A percentile compares a stretch with the other conserved stretches of the same genome.
Conservation (phyloP, 2,329 filamentous ascomycete species). For the Cercospora canescens region DNA sequence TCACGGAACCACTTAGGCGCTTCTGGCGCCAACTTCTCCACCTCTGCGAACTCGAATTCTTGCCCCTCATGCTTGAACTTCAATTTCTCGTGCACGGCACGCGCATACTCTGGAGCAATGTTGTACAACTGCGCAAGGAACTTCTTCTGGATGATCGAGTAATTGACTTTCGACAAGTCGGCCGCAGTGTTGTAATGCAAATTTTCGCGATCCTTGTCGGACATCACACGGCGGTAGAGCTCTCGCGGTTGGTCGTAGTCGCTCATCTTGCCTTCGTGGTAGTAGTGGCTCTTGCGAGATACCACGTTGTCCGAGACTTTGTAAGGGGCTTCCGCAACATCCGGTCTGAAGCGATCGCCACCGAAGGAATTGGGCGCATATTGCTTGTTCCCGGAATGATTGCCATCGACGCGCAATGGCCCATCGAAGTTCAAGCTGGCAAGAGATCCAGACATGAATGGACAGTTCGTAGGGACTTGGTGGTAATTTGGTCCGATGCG, state of each 20-base stretch:
- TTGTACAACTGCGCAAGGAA: neutral
- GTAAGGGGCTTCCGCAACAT: neutral
- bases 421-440: neutral
- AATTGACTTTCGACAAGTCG: neutral
- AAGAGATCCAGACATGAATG: neutral
- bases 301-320: neutral
- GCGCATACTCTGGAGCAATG: neutral
- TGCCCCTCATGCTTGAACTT: neutral
- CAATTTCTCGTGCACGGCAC: neutral
- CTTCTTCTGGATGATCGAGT: neutral
- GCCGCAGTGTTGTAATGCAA: neutral
- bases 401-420: neutral
- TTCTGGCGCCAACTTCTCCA: neutral
- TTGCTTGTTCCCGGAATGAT: neutral
- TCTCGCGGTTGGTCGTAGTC: neutral
- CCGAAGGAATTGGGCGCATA: neutral
- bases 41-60: neutral
- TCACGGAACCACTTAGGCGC: neutral
- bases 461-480: neutral
- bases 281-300: neutral
- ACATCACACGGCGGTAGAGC: neutral
- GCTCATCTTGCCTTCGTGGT: neutral
- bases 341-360: neutral
- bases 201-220: neutral
- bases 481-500: conserved; percentile 1